Percentiles rank a stretch among this genome's conserved stretches.
Conservation (phyloP, 106 monocot genomes). For the Dendrobium catenatum region DNA sequence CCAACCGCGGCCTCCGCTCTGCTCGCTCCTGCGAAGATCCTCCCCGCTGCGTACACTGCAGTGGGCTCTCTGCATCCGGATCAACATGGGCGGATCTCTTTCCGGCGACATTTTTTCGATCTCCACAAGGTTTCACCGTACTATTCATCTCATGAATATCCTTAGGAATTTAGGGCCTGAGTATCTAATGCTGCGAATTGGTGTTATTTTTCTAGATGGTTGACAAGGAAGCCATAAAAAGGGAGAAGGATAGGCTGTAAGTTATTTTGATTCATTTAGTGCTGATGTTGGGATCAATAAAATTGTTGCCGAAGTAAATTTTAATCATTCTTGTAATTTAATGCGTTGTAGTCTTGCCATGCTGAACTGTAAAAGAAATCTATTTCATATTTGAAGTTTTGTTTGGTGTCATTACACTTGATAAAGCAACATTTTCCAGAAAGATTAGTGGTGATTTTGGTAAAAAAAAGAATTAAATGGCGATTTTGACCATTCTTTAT, state of each 20-base stretch:
- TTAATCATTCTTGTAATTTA: neutral
- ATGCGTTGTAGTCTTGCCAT: neutral
- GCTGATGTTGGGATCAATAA: neutral
- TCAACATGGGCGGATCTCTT: conserved; percentile 8
- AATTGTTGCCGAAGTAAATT: neutral
- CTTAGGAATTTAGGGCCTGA: neutral
- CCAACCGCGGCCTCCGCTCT: conserved; percentile 5
- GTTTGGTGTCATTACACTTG: neutral
- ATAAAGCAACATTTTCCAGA: neutral
- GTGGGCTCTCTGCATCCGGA: neutral
- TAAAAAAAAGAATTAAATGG: no score
- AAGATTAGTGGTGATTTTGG: neutral
- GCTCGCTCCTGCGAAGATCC: neutral
- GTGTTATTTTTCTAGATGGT: conserved; percentile 21
- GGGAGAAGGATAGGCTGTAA: conserved; percentile 53
- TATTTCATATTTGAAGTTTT: neutral
- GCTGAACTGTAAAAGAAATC: neutral
- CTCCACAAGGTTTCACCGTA: conserved; percentile 30
- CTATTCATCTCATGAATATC: neutral
- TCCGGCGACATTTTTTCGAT: conserved; percentile 38
- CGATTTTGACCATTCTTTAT: neutral
- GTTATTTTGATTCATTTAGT: neutral
- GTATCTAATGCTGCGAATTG: neutral
- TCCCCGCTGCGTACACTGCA: neutral
- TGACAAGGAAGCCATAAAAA: conserved; percentile 50